phyloP scores from a whole-genome alignment of 2,329 filamentous ascomycete genomes.

The Rhexocercosporidium sp. region DNA sequence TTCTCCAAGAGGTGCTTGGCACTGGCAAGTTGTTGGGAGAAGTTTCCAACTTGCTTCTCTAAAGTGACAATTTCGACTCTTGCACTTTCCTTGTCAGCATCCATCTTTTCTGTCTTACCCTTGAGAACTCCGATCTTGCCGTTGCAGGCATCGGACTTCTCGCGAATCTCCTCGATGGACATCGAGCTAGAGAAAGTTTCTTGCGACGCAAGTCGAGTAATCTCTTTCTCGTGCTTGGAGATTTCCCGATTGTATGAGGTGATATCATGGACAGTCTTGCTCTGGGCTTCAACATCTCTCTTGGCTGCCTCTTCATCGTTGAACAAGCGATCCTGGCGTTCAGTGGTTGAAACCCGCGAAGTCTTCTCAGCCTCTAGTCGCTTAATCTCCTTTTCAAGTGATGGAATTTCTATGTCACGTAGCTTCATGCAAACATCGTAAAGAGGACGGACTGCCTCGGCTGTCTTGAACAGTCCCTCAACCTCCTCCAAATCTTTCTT shows the following conservation, averaged over 20 bases:
- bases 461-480: constrained; percentile 58
- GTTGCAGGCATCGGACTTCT: constrained; percentile 69
- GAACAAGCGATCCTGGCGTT: constrained; percentile 71
- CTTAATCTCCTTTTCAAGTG: constrained; percentile 66
- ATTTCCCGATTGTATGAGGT: constrained; percentile 75
- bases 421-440: constrained; percentile 79
- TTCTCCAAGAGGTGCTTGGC: constrained; percentile 80
- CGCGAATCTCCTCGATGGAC: constrained; percentile 83
- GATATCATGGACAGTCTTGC: constrained; percentile 78
- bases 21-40: constrained; percentile 72
- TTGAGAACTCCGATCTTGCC: constrained; percentile 72
- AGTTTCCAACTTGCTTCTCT: constrained; percentile 79
- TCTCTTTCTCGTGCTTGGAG: constrained; percentile 71
- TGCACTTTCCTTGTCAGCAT: constrained; percentile 72
- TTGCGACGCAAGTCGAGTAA: constrained; percentile 75
- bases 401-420: constrained; percentile 70
- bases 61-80: constrained; percentile 70
- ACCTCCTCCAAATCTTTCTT: constrained; percentile 63
- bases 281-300: constrained; percentile 76
- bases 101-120: constrained; percentile 67
- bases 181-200: constrained; percentile 71
- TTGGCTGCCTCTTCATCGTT: constrained; percentile 67
- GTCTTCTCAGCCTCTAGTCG: constrained; percentile 67
- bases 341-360: constrained; percentile 62
- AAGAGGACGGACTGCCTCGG: constrained; percentile 66